A percentile compares a stretch with the other conserved stretches of the same genome.
Conservation (phyloP, 768 basidiomycete genomes). For the Suillus luteus region DNA sequence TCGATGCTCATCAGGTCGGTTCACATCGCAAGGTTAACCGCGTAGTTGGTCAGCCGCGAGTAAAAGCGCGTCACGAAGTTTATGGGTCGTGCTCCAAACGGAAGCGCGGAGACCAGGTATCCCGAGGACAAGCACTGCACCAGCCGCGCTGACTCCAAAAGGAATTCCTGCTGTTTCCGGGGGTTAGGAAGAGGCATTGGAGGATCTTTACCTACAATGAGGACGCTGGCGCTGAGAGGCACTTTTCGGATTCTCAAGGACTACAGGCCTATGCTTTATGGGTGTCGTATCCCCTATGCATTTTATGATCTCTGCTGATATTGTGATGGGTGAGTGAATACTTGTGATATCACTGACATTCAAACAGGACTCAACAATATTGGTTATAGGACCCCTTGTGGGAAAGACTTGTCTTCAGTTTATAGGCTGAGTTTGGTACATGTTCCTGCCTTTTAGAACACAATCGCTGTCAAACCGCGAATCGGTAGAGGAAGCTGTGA, state of each 20-base stretch:
- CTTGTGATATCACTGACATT: background rate
- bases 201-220: background rate
- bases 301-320: background rate
- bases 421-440: background rate
- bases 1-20: background rate
- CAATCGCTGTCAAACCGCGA: background rate
- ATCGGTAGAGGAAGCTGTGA: background rate
- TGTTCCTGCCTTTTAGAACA: background rate
- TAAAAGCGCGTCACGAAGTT: background rate
- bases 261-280: background rate
- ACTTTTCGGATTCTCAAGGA: background rate
- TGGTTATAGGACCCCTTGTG: background rate
- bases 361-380: background rate
- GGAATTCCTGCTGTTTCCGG: background rate
- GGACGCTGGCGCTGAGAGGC: background rate
- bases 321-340: background rate
- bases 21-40: background rate
- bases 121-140: background rate
- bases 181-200: background rate
- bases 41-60: background rate
- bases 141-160: background rate
- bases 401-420: background rate
- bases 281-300: background rate
- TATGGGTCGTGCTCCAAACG: background rate
- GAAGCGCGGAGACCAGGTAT: background rate